These are phyloP conservation scores for Neurospora africana DNA, from an alignment of 495 filamentous ascomycete species.

Conservation along the genomic window DNA sequence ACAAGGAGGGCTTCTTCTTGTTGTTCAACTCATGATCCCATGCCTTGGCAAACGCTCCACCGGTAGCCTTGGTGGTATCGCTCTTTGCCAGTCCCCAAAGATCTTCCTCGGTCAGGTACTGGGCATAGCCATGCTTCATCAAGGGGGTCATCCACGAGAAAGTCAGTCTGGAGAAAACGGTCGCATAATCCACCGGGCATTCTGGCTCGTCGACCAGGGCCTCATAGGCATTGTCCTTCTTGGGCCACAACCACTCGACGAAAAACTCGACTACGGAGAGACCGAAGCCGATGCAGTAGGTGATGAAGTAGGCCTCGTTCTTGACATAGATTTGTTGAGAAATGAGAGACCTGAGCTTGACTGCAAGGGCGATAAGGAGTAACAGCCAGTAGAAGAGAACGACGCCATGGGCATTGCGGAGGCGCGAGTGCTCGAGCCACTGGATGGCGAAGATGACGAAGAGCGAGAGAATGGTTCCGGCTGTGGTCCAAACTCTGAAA, in stretches of 20 bases:
- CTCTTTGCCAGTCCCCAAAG: slow-evolving; percentile 81
- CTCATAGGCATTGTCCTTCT: slow-evolving; percentile 73
- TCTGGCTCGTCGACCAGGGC: slow-evolving; percentile 75
- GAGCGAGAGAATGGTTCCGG: slow-evolving; percentile 66
- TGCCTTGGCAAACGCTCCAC: slow-evolving; percentile 52
- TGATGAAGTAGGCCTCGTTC: slow-evolving; percentile 65
- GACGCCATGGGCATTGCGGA: slow-evolving; percentile 82
- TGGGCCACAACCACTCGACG: slow-evolving; percentile 87
- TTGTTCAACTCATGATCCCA: slow-evolving; percentile 73
- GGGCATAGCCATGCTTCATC: slow-evolving; percentile 91
- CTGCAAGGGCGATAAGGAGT: slow-evolving; percentile 63
- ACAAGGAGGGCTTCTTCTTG: slow-evolving; percentile 66
- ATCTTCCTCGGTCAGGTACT: slow-evolving; percentile 90
- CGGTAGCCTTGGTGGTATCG: slow-evolving; percentile 67
- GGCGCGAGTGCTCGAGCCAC: slow-evolving; percentile 82
- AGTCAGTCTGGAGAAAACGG: slow-evolving; percentile 85
- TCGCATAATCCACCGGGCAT: slow-evolving; percentile 90
- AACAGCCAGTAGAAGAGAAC: slow-evolving; percentile 96
- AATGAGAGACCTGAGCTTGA: slow-evolving; percentile 85
- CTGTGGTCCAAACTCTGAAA: slow-evolving; percentile 84
- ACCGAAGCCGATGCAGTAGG: slow-evolving; percentile 63
- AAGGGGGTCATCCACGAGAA: slow-evolving; percentile 98
- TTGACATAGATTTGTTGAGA: slow-evolving; percentile 57
- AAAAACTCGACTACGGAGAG: slow-evolving; percentile 65
- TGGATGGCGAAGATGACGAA: slow-evolving; percentile 76